Percentiles rank a stretch among this genome's conserved stretches.
phyloP scores from a whole-genome alignment of 768 basidiomycete genomes.

The Psilocybe tampanensis region DNA sequence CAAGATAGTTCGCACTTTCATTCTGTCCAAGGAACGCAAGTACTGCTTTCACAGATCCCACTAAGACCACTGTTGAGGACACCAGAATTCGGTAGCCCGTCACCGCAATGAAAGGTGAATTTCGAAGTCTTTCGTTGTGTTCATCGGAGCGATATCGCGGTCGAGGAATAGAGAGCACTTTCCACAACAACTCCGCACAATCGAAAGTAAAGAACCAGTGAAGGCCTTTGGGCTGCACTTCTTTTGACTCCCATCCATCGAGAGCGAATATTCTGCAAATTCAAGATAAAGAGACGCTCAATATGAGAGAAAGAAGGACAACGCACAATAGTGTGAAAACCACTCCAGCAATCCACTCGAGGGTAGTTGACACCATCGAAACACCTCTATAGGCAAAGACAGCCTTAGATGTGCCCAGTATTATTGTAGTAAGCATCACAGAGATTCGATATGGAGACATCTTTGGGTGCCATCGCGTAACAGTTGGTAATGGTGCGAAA shows the following conservation, averaged over 20 bases:
- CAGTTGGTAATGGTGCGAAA: too few relatives aligned
- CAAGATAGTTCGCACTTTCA: neutral
- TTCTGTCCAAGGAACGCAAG: neutral
- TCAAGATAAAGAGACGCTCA: too few relatives aligned
- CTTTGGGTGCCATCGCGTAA: slow-evolving; percentile 11
- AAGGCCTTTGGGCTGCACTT: neutral
- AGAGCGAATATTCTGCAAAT: neutral
- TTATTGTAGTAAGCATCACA: neutral
- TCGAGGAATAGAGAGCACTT: neutral
- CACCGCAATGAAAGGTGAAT: neutral
- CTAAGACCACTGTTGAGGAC: neutral
- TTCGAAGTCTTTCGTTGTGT: too few relatives aligned
- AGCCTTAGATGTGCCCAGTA: slow-evolving; percentile 11
- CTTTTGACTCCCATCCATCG: neutral
- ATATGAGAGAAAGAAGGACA: too few relatives aligned
- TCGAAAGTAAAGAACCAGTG: neutral
- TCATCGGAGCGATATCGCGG: neutral
- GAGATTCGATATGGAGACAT: slow-evolving; percentile 9
- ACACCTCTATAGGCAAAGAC: neutral
- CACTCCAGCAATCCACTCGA: slow-evolving; percentile 14
- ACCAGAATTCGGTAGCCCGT: neutral
- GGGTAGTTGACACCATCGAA: neutral
- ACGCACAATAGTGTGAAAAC: neutral
- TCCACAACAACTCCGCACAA: neutral
- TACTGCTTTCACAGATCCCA: neutral